Conservation (phyloP, 495 filamentous ascomycete species). For the Rusavskia elegans region DNA sequence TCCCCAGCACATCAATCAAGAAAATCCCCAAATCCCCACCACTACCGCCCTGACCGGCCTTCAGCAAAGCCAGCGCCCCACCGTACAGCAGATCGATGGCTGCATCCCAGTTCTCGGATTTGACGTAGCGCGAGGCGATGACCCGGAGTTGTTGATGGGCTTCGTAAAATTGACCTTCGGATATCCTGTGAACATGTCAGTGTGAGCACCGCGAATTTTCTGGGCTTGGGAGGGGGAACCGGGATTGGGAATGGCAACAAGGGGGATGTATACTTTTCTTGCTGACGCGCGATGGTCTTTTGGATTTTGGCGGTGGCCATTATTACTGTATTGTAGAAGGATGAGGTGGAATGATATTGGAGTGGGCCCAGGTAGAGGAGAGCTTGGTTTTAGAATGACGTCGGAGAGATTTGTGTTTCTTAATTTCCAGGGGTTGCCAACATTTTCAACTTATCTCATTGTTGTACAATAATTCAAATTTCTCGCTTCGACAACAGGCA, state of each 20-base stretch:
- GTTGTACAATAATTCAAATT: too few species aligned
- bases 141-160: conserved; percentile 94
- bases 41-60: conserved; percentile 78
- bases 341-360: too few species aligned
- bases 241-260: not conserved
- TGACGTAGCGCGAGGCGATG: conserved; percentile 82
- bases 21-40: conserved; percentile 80
- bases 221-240: not conserved
- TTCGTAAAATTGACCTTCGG: conserved; percentile 89
- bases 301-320: conserved; percentile 49
- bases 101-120: conserved; percentile 62
- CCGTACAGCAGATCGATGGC: conserved; percentile 76
- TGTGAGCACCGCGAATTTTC: not conserved
- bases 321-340: not conserved
- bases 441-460: too few species aligned
- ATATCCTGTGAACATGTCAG: conserved; percentile 41
- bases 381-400: too few species aligned
- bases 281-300: conserved; percentile 56
- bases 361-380: too few species aligned
- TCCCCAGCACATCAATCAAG: conserved; percentile 75
- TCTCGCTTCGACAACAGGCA: too few species aligned
- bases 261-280: conserved; percentile 39
- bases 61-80: conserved; percentile 70
- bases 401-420: too few species aligned
- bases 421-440: too few species aligned